Conservation (phyloP, 176 grass and related monocot genomes). For the Carex cristatella region DNA sequence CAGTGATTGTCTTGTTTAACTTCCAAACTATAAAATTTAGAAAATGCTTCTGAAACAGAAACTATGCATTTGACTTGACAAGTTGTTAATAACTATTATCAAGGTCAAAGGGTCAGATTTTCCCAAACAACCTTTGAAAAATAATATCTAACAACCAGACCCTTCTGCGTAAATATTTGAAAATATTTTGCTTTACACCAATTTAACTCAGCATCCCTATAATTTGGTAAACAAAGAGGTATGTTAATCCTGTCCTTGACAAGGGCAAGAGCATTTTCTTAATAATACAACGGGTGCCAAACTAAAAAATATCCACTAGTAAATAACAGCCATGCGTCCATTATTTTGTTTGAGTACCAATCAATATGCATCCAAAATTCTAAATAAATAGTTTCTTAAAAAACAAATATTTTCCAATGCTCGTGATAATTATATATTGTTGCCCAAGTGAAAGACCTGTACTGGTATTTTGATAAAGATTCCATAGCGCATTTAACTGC, state of each 20-base stretch:
- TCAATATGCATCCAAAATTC: neutral
- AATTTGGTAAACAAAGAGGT: neutral
- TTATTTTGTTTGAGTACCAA: neutral
- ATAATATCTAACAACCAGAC: neutral
- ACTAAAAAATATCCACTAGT: neutral
- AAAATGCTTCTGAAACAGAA: too few relatives aligned
- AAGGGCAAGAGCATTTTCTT: neutral
- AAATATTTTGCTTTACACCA: neutral
- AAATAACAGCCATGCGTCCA: neutral
- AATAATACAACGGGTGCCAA: neutral
- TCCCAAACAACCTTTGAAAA: neutral
- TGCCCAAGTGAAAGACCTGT: neutral
- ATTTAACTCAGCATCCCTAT: neutral
- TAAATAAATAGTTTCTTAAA: neutral
- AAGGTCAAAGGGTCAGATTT: too few relatives aligned
- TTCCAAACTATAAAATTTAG: too few relatives aligned
- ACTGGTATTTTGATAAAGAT: neutral
- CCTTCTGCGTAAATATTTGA: neutral
- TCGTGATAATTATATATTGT: neutral
- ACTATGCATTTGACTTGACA: too few relatives aligned
- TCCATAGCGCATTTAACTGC: neutral
- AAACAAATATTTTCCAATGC: neutral
- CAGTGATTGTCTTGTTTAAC: too few relatives aligned
- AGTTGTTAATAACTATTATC: too few relatives aligned
- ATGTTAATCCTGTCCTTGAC: neutral